Base-by-base conservation (phyloP, 1,139 yeast species). In the Lodderomyces margitis region DNA sequence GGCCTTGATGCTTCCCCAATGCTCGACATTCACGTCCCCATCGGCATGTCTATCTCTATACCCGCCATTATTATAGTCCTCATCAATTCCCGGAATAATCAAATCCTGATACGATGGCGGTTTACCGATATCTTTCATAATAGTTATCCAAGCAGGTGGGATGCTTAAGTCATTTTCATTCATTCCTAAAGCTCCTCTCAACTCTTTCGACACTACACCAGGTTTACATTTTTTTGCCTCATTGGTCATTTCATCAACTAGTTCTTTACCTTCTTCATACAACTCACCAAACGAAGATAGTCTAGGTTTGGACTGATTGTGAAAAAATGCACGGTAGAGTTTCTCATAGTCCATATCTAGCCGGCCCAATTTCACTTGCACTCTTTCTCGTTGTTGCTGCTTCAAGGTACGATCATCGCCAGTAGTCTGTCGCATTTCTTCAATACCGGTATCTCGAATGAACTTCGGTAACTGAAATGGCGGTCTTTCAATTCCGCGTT, bases 331-430 rank as follows among this genome's bases (percentile, higher is more conserved):
- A 57, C 87, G 86, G 56, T 89, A 82, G 21, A 92, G 63, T 51
- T 83, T 85, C 47, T 78, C 84, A 58, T 86, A 91, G 59, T 92
- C 98, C 27, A 92, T 77, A 61, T 92, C 98, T 21, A 92, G 64
- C 44, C 81, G 73, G 1, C 96, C 96, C 80, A 88, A 71, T 58
- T 87, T 88, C 0, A 97, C 97, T 58, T 88, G 96, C 0, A 91
- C 95, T 41, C 86, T 73, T 44, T 87, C 94, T 47, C 98, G 71
- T 59, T 84, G 85, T 56, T 78, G 77, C 53, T 88, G 95, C 54
- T 86, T 81, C 49, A 88, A 58, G 2, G 85, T 75, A 43, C 48
- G 55, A 7, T 70, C 69, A 16, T 76, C 83, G 7, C 70, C 69
- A 16, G 76, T 15, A 15, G 68, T 69, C 25, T 67, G 62, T 57